Percentiles rank a stretch among this genome's conserved stretches.
phyloP scores from a whole-genome alignment of 495 filamentous ascomycete genomes.

The Penicillium chermesinum region DNA sequence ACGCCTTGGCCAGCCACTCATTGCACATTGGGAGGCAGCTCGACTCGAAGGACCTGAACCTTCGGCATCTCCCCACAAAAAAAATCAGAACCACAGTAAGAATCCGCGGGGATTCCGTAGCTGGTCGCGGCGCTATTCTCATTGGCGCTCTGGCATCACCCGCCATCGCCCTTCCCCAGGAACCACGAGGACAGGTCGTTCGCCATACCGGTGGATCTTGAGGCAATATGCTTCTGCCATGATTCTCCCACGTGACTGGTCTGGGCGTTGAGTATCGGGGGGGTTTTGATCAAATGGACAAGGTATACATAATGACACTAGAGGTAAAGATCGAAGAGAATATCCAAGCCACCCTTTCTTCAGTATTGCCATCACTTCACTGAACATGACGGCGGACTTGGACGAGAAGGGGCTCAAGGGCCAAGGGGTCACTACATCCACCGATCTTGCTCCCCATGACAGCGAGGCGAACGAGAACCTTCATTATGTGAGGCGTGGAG shows the following conservation, averaged over 20 bases:
- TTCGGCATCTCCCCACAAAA: too few relatives aligned
- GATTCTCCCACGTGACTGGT: too few relatives aligned
- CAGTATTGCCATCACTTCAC: not conserved
- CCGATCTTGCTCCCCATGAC: conserved; percentile 4
- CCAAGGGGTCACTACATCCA: not conserved
- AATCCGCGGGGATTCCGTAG: too few relatives aligned
- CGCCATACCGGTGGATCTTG: not conserved
- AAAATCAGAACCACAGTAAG: too few relatives aligned
- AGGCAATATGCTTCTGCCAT: not conserved
- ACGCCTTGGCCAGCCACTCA: conserved; percentile 10
- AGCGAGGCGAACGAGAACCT: conserved; percentile 19
- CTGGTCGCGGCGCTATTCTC: too few relatives aligned
- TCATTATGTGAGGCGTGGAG: conserved; percentile 18
- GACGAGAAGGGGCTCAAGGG: not conserved
- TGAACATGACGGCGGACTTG: not conserved
- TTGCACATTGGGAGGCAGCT: too few relatives aligned
- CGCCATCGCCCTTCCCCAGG: too few relatives aligned
- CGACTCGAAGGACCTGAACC: too few relatives aligned
- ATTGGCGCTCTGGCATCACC: too few relatives aligned
- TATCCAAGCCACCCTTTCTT: too few relatives aligned
- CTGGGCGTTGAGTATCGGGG: not conserved
- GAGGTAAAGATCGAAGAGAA: too few relatives aligned
- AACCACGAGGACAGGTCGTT: too few relatives aligned
- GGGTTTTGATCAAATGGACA: not conserved
- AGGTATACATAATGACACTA: not conserved